phyloP scores from a whole-genome alignment of 2,329 filamentous ascomycete species.

The Polychaeton citri region DNA sequence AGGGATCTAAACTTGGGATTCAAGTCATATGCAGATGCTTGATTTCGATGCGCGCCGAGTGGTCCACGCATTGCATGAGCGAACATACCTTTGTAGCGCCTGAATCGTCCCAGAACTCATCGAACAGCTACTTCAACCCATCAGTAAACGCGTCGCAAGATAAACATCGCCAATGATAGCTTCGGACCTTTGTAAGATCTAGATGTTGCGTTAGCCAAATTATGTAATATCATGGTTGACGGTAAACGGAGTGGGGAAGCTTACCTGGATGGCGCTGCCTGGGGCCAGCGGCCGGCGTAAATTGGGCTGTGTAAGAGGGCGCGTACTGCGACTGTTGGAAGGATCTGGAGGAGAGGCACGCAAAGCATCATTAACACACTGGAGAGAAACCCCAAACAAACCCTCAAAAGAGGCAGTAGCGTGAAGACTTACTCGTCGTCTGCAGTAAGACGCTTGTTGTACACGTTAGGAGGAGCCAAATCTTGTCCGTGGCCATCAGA shows the following conservation, averaged over 20 bases:
- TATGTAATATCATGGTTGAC: no score
- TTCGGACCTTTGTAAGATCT: no score
- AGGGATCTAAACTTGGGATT: no score
- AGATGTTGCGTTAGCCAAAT: no score
- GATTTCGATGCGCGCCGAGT: no score
- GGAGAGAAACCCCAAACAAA: no score
- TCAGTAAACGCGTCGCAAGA: no score
- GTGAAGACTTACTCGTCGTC: not conserved
- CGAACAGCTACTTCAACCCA: constrained; percentile 11
- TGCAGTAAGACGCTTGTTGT: constrained; percentile 11
- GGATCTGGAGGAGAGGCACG: not conserved
- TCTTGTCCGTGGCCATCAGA: constrained; percentile 19
- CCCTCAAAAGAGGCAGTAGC: no score
- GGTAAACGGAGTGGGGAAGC: no score
- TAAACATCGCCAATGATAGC: no score
- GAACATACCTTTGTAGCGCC: constrained; percentile 15
- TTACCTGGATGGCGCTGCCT: not conserved
- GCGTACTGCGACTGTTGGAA: not conserved
- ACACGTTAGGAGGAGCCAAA: constrained; percentile 17
- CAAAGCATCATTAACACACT: no score
- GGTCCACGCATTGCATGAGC: not conserved
- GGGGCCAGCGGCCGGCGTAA: not conserved
- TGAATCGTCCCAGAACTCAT: constrained; percentile 19
- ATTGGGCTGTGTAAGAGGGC: not conserved
- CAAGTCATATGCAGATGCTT: no score